phyloP scores from a whole-genome alignment of 2,329 filamentous ascomycete genomes.

The Apiospora saccharicola region DNA sequence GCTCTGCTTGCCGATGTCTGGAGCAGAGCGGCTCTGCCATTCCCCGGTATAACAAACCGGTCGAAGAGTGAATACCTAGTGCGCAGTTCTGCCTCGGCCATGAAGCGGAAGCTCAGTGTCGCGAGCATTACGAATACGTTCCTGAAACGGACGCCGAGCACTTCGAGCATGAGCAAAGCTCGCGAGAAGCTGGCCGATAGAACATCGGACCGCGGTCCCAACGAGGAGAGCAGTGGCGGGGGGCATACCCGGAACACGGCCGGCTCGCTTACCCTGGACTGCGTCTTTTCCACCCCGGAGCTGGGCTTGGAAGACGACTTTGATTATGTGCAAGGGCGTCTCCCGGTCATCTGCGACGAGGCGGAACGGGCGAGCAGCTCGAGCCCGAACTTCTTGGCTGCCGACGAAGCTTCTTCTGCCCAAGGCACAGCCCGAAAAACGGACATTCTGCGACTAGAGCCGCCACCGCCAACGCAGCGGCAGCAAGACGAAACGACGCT shows the following conservation, averaged over 20 bases:
- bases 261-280: constrained; percentile 35
- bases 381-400: constrained; percentile 29
- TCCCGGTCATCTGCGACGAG: constrained; percentile 43
- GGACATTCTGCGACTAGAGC: constrained; percentile 35
- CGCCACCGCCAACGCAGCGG: constrained; percentile 33
- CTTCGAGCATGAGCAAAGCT: constrained; percentile 46
- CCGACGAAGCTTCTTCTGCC: constrained; percentile 26
- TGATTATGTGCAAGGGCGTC: constrained; percentile 34
- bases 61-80: constrained; percentile 75
- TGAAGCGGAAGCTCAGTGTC: constrained; percentile 88
- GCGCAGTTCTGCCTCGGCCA: constrained; percentile 79
- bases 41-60: constrained; percentile 78
- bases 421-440: constrained; percentile 37
- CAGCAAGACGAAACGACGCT: constrained; percentile 31
- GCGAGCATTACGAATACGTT: constrained; percentile 81
- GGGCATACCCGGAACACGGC: constrained; percentile 31
- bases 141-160: constrained; percentile 71
- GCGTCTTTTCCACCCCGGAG: constrained; percentile 31
- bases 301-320: constrained; percentile 28
- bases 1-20: constrained; percentile 78
- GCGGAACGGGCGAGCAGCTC: constrained; percentile 37
- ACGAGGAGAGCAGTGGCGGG: constrained; percentile 27
- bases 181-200: constrained; percentile 39
- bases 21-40: constrained; percentile 82
- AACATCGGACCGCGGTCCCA: constrained; percentile 15